Evolutionary conservation across 176 grass and related monocot species (phyloP), one percentile per base, ranked within the genome.

Genomic region (Thinopyrum elongatum): DNA sequence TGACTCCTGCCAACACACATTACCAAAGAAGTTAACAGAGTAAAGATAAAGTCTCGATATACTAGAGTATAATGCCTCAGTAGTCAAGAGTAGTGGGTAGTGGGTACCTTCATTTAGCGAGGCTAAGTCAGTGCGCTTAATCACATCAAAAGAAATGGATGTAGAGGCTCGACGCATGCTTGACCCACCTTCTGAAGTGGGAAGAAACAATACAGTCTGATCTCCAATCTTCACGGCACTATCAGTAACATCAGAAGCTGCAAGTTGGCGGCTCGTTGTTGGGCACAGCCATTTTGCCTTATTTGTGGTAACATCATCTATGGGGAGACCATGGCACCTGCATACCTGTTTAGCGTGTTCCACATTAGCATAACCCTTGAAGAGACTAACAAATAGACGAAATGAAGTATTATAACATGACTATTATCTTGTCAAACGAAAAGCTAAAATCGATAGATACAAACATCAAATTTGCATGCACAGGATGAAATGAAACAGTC

Each of bases 151-250:
- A 88, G 82, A 89, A 81, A 94, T 80, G 27, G 86, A 79, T 61
- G 69, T 71, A 79, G 86, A 84, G 75, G 89, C 70, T 84, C 44
- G 87, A 86, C 9, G 76, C 38, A 87, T 65, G 44, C 42, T 76
- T 59, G 84, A 77, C 51, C 80, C 69, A 16, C 79, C 76, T 84
- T 90, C 94, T 73, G 83, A 94, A 76, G 88, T 80, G 58, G 90
- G 85, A 81, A 98, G 72, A 92, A 92, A 94, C 67, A 98, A 79
- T 53, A 96, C 83, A 7, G 89, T 85, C 30, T 90, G 83, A 80
- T 94, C 85, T 69, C 93, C 93, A 88, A 98, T 88, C 78, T 84
- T 95, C 83, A 91, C 87, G 73, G 87, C 84, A 92, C 90, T 92
- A 84, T 94, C 94, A 90, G 65, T 92, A 78, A 98, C 46, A 78